Conservation (phyloP, 306 rosid species). For the Ormosia emarginata region DNA sequence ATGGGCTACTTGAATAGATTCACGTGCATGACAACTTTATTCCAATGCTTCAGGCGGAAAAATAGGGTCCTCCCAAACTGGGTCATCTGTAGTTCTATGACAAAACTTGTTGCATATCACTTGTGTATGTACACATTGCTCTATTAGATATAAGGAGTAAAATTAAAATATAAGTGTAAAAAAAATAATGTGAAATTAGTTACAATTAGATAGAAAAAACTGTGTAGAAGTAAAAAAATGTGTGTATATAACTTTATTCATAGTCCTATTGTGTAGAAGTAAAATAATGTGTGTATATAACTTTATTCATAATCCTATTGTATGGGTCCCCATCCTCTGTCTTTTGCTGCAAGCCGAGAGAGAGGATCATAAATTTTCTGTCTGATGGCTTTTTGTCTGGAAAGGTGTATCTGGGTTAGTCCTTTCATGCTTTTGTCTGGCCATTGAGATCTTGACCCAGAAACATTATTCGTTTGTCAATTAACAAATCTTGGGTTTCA, state of each 20-base stretch:
- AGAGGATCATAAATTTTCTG: constrained; percentile 6
- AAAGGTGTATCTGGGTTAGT: constrained; percentile 21
- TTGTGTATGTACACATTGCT: too few species aligned
- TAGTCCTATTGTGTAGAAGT: background rate
- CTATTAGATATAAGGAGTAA: too few species aligned
- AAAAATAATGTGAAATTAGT: too few species aligned
- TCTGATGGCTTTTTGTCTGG: constrained; percentile 24
- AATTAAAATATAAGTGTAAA: too few species aligned
- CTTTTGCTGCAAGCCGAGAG: constrained; percentile 18
- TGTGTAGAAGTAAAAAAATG: too few species aligned
- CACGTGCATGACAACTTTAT: constrained; percentile 42
- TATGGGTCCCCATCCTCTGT: constrained; percentile 18
- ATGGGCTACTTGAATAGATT: background rate
- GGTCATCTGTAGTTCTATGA: background rate
- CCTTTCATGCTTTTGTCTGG: constrained; percentile 38
- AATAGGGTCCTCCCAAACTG: background rate
- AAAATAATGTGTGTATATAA: too few species aligned
- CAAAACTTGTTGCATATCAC: too few species aligned
- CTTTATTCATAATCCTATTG: background rate
- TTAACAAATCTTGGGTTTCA: constrained; percentile 19
- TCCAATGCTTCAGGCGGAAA: constrained; percentile 8
- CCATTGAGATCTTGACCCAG: constrained; percentile 26
- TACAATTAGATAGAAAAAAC: too few species aligned
- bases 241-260: too few species aligned
- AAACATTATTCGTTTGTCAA: background rate